Evolutionary conservation across 257 asterid species (phyloP).

Genomic region (Solanum tarapatanum): DNA sequence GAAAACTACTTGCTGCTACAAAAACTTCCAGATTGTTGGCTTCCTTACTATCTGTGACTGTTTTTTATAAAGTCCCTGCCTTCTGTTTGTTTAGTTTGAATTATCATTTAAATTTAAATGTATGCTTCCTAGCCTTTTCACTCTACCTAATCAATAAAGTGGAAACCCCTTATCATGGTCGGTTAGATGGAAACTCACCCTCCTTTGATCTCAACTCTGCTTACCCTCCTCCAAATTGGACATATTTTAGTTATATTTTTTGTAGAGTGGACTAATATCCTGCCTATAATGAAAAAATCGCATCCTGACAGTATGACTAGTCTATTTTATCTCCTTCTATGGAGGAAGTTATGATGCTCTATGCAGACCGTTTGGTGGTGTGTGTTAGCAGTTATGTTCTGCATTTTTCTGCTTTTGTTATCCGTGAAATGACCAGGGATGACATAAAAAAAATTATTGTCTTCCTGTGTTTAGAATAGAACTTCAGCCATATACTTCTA

Average conservation of each 20-base stretch:
- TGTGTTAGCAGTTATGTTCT: neutral
- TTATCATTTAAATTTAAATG: neutral
- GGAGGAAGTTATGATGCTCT: neutral
- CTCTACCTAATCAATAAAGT: neutral
- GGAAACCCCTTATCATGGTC: neutral
- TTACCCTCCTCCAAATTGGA: neutral
- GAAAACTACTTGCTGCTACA: neutral
- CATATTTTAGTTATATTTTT: neutral
- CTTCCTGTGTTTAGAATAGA: neutral
- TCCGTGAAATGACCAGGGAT: neutral
- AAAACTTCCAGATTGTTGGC: neutral
- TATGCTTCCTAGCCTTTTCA: neutral
- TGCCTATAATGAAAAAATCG: neutral
- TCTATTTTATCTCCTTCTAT: neutral
- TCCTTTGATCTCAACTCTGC: neutral
- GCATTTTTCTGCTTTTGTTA: neutral
- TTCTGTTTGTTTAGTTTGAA: neutral
- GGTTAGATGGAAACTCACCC: neutral
- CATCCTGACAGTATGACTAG: neutral
- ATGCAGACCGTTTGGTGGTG: neutral
- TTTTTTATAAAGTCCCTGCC: neutral
- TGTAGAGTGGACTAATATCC: neutral
- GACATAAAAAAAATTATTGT: neutral
- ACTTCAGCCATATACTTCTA: neutral
- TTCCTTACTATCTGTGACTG: neutral